phyloP scores from a whole-genome alignment of 805 yeast species.

The Zygosaccharomyces lentus region DNA sequence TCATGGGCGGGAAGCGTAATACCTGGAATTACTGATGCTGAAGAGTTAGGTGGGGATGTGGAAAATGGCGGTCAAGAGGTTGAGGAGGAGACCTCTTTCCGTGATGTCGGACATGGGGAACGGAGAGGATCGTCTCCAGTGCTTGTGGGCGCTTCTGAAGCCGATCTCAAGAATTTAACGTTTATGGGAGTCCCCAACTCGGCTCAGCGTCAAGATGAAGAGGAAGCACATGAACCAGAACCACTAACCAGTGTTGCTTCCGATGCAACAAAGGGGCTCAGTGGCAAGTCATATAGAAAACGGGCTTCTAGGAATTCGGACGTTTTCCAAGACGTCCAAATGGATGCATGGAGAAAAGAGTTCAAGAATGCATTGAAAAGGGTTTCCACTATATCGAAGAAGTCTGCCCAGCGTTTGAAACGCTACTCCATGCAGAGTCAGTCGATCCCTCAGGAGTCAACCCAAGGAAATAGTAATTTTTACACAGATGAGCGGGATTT shows the following conservation, averaged over 20 bases:
- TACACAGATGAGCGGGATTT: constrained; percentile 13
- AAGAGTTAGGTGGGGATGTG: constrained; percentile 16
- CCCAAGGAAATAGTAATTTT: constrained; percentile 2
- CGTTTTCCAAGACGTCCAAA: not conserved
- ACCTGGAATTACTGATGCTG: constrained; percentile 23
- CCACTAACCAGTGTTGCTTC: not conserved
- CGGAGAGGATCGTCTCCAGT: constrained; percentile 2
- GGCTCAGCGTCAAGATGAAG: constrained; percentile 8
- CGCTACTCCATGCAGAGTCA: constrained; percentile 6
- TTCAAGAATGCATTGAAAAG: constrained; percentile 28
- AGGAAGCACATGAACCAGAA: not conserved
- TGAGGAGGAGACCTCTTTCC: not conserved
- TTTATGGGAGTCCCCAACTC: constrained; percentile 34
- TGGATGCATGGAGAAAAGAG: constrained; percentile 29
- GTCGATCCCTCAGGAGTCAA: constrained; percentile 1
- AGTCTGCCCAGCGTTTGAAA: constrained; percentile 12
- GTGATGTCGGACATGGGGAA: not conserved
- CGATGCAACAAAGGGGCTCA: not conserved
- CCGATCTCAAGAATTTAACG: constrained; percentile 27
- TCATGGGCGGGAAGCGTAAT: constrained; percentile 9
- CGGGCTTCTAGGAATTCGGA: not conserved
- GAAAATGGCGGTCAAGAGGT: constrained; percentile 2
- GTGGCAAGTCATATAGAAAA: not conserved
- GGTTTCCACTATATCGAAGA: constrained; percentile 16
- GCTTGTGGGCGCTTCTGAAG: constrained; percentile 26